Percentiles rank a stretch among this genome's conserved stretches.
Evolutionary conservation across 139 green algal genomes (phyloP).

Genomic region (Penium margaritaceum): DNA sequence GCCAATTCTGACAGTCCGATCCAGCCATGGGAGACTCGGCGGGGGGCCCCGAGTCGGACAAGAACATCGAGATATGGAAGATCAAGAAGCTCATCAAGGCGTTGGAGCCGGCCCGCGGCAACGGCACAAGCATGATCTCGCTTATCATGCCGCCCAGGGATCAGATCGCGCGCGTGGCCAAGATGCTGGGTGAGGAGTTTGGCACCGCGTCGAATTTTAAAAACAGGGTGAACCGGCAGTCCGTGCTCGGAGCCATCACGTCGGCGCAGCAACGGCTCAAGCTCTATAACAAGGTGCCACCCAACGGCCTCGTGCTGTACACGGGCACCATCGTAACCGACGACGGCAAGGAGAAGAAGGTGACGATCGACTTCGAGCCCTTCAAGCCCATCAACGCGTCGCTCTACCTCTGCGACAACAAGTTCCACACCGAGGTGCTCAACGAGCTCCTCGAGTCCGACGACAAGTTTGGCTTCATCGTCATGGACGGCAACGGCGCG

Average conservation of each 20-base stretch:
- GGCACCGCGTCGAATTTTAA: slow-evolving; percentile 99
- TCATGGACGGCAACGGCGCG: slow-evolving; percentile 96
- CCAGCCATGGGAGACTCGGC: neutral
- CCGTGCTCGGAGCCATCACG: slow-evolving; percentile 93
- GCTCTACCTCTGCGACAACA: slow-evolving; percentile 99
- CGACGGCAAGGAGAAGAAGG: slow-evolving; percentile 96
- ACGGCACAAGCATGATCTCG: slow-evolving; percentile 98
- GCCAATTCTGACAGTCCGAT: too few species aligned
- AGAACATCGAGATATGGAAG: slow-evolving; percentile 59
- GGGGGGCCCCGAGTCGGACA: slow-evolving; percentile 29
- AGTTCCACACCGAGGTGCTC: slow-evolving; percentile 97
- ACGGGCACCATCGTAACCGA: slow-evolving; percentile 95
- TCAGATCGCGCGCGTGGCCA: slow-evolving; percentile 82
- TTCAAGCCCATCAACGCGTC: slow-evolving; percentile 99
- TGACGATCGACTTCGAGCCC: slow-evolving; percentile 99
- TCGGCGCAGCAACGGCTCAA: slow-evolving; percentile 72
- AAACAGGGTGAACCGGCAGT: slow-evolving; percentile 91
- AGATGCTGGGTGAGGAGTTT: slow-evolving; percentile 97
- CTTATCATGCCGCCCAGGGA: slow-evolving; percentile 97
- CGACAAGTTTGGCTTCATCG: slow-evolving; percentile 93
- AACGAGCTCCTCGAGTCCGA: slow-evolving; percentile 84
- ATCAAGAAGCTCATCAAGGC: slow-evolving; percentile 58
- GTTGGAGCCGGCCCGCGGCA: slow-evolving; percentile 55
- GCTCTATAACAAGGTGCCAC: slow-evolving; percentile 56
- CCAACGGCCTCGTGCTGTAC: slow-evolving; percentile 95